Evolutionary conservation across 345 rosid genomes (phyloP), one percentile per base, ranked within the genome.

Genomic region (Alliaria petiolata): DNA sequence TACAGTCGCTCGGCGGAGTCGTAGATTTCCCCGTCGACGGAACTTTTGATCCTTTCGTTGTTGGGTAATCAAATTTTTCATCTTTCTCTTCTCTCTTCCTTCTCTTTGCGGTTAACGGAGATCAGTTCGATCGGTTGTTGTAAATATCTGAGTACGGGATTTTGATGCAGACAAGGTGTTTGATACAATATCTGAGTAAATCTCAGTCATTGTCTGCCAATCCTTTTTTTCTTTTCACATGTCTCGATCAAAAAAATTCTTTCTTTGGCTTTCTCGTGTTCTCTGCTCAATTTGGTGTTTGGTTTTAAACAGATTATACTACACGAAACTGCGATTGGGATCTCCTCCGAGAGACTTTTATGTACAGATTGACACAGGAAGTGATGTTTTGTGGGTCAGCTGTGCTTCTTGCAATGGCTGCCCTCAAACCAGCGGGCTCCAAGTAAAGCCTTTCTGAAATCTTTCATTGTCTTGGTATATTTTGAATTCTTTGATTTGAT

Each of bases 321-420:
- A 82, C 33, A 89, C 99, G 51, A 89, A 76, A 67, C 36, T 95
- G 62, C 87, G 85, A 72, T 47, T 95, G 79, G 99, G 99, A 51
- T 76, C 86, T 77, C 99, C 98, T 52, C 86, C 99, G 36, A 85
- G 74, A 67, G 98, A 92, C 39, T 95, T 85, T 72, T 74, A 88
- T 73, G 99, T 95, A 65, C 99, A 95, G 69, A 81, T 95, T 76
- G 99, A 95, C 65, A 91, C 99, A 2, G 97, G 98, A 52, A 95
- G 99, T 81, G 97, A 95, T 85, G 97, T 92, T 72, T 78, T 95
- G 58, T 95, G 99, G 99, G 88, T 91, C 42, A 83, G 89, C 40
- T 95, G 99, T 79, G 65, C 69, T 72, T 75, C 90, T 75, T 95
- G 98, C 75, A 85, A 78, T 80, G 99, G 97, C 52, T 95, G 99